phyloP scores from a whole-genome alignment of 257 asterid genomes.

The Penstemon barbatus region DNA sequence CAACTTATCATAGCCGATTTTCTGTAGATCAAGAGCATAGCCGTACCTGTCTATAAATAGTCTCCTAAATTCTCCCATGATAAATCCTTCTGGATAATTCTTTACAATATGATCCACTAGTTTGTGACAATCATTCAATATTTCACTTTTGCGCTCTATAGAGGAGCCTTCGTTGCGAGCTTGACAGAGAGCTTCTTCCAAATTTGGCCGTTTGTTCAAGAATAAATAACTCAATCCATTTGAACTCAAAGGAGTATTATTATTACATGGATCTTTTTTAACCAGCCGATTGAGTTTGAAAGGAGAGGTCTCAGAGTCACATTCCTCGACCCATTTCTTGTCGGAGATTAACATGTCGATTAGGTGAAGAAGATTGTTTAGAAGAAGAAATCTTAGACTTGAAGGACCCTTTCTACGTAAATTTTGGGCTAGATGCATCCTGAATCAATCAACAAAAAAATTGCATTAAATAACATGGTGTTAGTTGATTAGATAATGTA shows the following conservation, averaged over 20 bases:
- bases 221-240: constrained; percentile 58
- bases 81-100: constrained; percentile 69
- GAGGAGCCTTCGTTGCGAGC: constrained; percentile 29
- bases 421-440: constrained; percentile 57
- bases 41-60: constrained; percentile 60
- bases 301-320: constrained; percentile 42
- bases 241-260: constrained; percentile 27
- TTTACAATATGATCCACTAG: constrained; percentile 55
- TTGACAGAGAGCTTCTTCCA: constrained; percentile 30
- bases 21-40: constrained; percentile 61
- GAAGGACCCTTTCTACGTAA: constrained; percentile 55
- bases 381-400: constrained; percentile 48
- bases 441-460: constrained; percentile 24
- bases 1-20: constrained; percentile 67
- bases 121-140: constrained; percentile 61
- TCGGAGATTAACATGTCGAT: constrained; percentile 66
- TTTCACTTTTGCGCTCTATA: constrained; percentile 48
- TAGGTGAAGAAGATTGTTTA: constrained; percentile 54
- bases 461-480: constrained; percentile 2
- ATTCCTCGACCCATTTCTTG: constrained; percentile 79
- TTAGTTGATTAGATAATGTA: background rate
- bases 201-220: constrained; percentile 22
- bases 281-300: constrained; percentile 39
- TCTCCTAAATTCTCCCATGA: constrained; percentile 52
- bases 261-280: constrained; percentile 27